Evolutionary conservation across 169 alveolate species (phyloP).

Genomic region (Cryptosporidium baileyi): DNA sequence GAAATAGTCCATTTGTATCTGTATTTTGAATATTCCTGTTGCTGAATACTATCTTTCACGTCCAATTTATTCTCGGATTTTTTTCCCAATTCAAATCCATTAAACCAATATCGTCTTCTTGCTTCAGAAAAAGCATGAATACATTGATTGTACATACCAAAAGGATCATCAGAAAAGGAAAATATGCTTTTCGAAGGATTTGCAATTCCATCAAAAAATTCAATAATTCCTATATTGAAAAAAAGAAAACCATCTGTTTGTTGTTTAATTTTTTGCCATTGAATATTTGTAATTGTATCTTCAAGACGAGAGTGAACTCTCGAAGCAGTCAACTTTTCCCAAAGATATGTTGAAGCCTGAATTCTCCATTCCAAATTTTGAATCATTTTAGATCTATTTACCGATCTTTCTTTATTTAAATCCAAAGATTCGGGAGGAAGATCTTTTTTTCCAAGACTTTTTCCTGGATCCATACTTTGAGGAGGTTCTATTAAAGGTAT

Average conservation of each 20-base stretch:
- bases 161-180: conserved; percentile 58
- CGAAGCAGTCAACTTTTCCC: conserved; percentile 20
- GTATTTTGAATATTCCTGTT: not conserved
- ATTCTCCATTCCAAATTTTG: conserved; percentile 33
- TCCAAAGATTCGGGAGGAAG: conserved; percentile 16
- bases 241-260: conserved; percentile 51
- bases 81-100: no score
- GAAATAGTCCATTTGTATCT: conserved; percentile 47
- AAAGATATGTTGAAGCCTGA: conserved; percentile 46
- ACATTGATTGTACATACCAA: conserved; percentile 66
- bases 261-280: conserved; percentile 53
- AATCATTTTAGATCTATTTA: not conserved
- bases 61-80: no score
- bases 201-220: conserved; percentile 8
- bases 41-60: not conserved
- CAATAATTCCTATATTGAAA: conserved; percentile 32
- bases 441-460: not conserved
- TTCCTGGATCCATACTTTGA: conserved; percentile 19
- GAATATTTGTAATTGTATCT: conserved; percentile 33
- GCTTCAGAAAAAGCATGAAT: conserved; percentile 59
- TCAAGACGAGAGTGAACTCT: conserved; percentile 24
- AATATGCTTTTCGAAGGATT: conserved; percentile 57
- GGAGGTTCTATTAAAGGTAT: conserved; percentile 21
- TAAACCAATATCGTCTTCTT: not conserved
- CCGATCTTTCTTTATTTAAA: conserved; percentile 27